Conservation (phyloP, 108 stramenopile genomes). For the Schizochytrium sp. region DNA sequence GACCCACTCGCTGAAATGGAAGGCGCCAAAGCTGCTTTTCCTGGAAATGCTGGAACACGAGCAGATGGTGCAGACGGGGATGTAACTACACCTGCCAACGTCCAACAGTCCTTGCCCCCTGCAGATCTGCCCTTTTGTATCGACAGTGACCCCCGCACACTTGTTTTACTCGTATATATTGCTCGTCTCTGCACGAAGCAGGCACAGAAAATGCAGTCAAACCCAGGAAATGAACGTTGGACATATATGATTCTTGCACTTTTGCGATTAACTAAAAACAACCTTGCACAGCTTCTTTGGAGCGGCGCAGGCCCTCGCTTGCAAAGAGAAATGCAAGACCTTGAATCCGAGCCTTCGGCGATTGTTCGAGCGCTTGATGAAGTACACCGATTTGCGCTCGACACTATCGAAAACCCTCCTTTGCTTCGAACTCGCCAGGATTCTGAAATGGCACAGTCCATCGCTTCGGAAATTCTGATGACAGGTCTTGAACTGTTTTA, state of each 20-base stretch:
- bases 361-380: slow-evolving; percentile 10
- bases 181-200: slow-evolving; percentile 25
- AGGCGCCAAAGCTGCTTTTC: background rate
- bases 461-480: slow-evolving; percentile 66
- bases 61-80: background rate
- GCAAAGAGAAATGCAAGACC: slow-evolving; percentile 60
- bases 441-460: slow-evolving; percentile 60
- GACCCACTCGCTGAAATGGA: slow-evolving; percentile 8
- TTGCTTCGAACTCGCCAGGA: slow-evolving; percentile 11
- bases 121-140: slow-evolving; percentile 59
- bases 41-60: too few species aligned
- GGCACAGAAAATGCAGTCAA: background rate
- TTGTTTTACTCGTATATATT: slow-evolving; percentile 65
- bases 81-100: background rate
- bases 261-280: slow-evolving; percentile 64
- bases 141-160: slow-evolving; percentile 64
- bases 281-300: slow-evolving; percentile 66
- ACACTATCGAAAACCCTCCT: slow-evolving; percentile 66
- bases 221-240: slow-evolving; percentile 59
- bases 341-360: slow-evolving; percentile 21
- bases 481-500: slow-evolving; percentile 69
- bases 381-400: slow-evolving; percentile 63
- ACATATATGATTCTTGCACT: slow-evolving; percentile 65
- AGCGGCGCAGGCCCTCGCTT: slow-evolving; percentile 49
- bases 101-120: background rate